Evolutionary conservation across 768 basidiomycete genomes (phyloP).

Genomic region (Rhodosporidiobolus sp.): DNA sequence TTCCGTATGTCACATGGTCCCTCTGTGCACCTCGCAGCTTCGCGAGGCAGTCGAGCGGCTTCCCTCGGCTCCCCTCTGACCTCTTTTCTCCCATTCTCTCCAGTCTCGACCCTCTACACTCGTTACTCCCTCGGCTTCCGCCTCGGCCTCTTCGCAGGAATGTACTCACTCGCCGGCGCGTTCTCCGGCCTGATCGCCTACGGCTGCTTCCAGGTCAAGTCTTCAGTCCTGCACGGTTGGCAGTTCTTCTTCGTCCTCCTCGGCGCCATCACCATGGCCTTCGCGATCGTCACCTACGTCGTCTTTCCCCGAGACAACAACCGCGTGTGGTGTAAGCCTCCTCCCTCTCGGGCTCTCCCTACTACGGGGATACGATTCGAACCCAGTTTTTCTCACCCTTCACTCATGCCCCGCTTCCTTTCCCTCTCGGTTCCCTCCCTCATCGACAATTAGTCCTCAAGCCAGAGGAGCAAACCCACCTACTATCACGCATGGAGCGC

Average conservation of each 20-base stretch:
- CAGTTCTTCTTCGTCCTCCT: slow-evolving; percentile 25
- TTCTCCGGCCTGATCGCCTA: slow-evolving; percentile 14
- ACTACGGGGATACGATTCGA: no score
- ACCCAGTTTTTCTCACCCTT: no score
- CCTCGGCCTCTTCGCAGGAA: slow-evolving; percentile 11
- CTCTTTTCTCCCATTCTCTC: slow-evolving; percentile 4
- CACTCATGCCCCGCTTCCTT: no score
- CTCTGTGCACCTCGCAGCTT: no score
- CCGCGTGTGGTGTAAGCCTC: slow-evolving; percentile 5
- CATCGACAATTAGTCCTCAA: no score
- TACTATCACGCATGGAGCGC: background rate
- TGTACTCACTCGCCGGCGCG: background rate
- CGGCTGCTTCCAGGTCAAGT: slow-evolving; percentile 10
- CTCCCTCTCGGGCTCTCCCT: background rate
- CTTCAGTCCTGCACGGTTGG: background rate
- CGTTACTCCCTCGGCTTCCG: slow-evolving; percentile 7
- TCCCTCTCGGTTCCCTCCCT: no score
- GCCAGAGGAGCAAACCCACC: slow-evolving; percentile 1
- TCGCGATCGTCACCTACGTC: slow-evolving; percentile 10
- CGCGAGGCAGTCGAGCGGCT: no score
- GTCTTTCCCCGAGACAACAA: slow-evolving; percentile 2
- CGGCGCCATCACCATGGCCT: background rate
- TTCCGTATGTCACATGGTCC: background rate
- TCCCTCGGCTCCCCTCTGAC: background rate
- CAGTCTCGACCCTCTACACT: slow-evolving; percentile 18